A percentile compares a stretch with the other conserved stretches of the same genome.
Conservation (phyloP, 1,284 basidiomycete genomes). For the Pholiota adiposa region DNA sequence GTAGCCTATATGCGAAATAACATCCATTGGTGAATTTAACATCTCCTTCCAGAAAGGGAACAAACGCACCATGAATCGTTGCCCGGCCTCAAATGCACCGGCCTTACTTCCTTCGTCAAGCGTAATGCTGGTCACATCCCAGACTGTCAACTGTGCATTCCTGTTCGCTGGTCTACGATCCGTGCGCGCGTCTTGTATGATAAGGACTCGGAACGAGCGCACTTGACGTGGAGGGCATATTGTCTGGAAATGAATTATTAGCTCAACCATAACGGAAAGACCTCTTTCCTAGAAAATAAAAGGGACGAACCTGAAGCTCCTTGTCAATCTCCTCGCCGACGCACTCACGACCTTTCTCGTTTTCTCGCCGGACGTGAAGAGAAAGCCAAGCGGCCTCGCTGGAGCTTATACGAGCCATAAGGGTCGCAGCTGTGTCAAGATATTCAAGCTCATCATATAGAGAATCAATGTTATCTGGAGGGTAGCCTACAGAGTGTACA, state of each 20-base stretch:
- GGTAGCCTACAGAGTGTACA: conserved; percentile 39
- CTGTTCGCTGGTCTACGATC: conserved; percentile 54
- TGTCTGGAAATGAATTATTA: conserved; percentile 42
- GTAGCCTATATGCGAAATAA: conserved; percentile 49
- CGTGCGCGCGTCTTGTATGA: conserved; percentile 73
- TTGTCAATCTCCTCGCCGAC: conserved; percentile 65
- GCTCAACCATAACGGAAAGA: not conserved
- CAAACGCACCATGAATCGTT: conserved; percentile 67
- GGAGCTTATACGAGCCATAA: conserved; percentile 45
- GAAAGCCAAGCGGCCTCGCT: conserved; percentile 70
- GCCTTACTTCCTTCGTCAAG: conserved; percentile 53
- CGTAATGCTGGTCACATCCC: conserved; percentile 71
- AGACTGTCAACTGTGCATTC: conserved; percentile 79
- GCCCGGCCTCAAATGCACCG: conserved; percentile 65
- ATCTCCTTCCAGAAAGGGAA: not conserved
- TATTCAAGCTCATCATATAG: conserved; percentile 71
- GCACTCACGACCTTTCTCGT: conserved; percentile 53
- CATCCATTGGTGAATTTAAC: not conserved
- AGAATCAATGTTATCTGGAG: conserved; percentile 64
- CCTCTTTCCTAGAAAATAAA: too few species aligned
- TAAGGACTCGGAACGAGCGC: conserved; percentile 80
- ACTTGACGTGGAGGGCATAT: conserved; percentile 81
- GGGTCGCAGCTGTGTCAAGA: conserved; percentile 42
- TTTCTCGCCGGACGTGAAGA: conserved; percentile 53
- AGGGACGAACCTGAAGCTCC: conserved; percentile 67